Conservation (phyloP, 345 rosid species). For the Ceriops zippeliana region DNA sequence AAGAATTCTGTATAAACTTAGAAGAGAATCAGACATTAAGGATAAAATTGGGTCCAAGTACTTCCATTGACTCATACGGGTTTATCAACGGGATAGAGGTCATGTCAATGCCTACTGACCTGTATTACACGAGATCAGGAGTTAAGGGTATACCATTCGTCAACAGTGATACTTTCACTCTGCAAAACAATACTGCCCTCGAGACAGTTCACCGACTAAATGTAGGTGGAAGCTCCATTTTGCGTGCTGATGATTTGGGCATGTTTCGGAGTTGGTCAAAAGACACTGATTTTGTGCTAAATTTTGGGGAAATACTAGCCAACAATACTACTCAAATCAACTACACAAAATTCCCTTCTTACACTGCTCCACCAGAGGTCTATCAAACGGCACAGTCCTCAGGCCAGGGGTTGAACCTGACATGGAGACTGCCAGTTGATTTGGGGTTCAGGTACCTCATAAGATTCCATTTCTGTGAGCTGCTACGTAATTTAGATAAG, state of each 20-base stretch:
- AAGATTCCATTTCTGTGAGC: background rate
- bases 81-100: background rate
- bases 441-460: background rate
- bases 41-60: background rate
- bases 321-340: background rate
- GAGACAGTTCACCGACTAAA: slow-evolving; percentile 3
- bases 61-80: background rate
- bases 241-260: background rate
- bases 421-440: slow-evolving; percentile 3
- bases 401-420: background rate
- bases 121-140: background rate
- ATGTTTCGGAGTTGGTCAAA: slow-evolving; percentile 2
- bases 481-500: background rate
- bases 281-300: background rate
- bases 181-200: background rate
- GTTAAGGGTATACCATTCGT: background rate
- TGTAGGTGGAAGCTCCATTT: slow-evolving; percentile 1
- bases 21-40: background rate
- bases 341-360: background rate
- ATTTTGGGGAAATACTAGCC: background rate
- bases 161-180: background rate
- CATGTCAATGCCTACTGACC: background rate
- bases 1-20: background rate
- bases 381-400: background rate
- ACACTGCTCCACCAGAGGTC: background rate